Percentiles rank a stretch among this genome's conserved stretches.
These are phyloP conservation scores for Gastrolobium villosum DNA, from an alignment of 306 rosid genomes.

Conservation along the genomic window DNA sequence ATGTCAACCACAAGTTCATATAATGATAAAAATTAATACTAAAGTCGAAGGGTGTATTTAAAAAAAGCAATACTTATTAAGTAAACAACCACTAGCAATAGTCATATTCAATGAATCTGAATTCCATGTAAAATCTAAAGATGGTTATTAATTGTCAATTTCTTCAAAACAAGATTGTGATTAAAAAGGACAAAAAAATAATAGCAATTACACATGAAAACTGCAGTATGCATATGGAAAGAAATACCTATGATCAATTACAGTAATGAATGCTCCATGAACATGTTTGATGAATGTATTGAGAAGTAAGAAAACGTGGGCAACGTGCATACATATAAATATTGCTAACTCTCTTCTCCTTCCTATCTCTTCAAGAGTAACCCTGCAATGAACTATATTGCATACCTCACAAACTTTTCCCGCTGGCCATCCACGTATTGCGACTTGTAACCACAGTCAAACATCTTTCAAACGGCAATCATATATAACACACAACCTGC, in stretches of 20 bases:
- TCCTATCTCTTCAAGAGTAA: constrained; percentile 34
- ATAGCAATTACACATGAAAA: neutral
- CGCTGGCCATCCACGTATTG: constrained; percentile 70
- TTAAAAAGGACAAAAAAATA: neutral
- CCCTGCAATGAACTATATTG: constrained; percentile 42
- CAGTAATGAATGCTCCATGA: constrained; percentile 31
- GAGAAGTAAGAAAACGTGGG: constrained; percentile 5
- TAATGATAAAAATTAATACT: constrained; percentile 6
- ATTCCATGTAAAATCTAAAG: constrained; percentile 3
- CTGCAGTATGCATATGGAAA: neutral
- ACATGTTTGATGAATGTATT: constrained; percentile 15
- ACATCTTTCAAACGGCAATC: constrained; percentile 57
- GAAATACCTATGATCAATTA: constrained; percentile 12
- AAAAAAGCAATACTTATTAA: neutral
- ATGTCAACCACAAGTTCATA: constrained; percentile 4
- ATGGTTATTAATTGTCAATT: constrained; percentile 4
- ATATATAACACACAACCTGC: constrained; percentile 56
- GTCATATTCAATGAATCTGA: neutral
- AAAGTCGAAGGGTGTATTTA: neutral
- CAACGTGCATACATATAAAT: constrained; percentile 41
- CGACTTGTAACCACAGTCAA: constrained; percentile 71
- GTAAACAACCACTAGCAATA: neutral
- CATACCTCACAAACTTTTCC: constrained; percentile 78
- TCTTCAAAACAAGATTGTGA: constrained; percentile 4
- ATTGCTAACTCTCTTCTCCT: constrained; percentile 47